These are phyloP conservation scores for Candida patagonica DNA, from an alignment of 805 yeast genomes.

Conservation along the genomic window DNA sequence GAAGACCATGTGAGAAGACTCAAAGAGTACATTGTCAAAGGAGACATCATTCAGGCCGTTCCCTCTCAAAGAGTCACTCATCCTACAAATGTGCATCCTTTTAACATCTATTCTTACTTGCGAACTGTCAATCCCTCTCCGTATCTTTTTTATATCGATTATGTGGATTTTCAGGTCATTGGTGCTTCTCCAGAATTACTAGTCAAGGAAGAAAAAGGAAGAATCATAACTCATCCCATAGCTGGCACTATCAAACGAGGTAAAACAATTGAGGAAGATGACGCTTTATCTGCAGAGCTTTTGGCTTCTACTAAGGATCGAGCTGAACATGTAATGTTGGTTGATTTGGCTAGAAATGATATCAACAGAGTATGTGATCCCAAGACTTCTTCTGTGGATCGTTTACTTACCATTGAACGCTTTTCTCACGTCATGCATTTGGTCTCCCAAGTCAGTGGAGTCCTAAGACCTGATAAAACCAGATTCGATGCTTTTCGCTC, in stretches of 20 bases:
- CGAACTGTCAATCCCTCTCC: slow-evolving; percentile 98
- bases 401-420: slow-evolving; percentile 80
- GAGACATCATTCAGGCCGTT: slow-evolving; percentile 95
- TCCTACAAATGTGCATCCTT: slow-evolving; percentile 92
- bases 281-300: slow-evolving; percentile 63
- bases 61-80: slow-evolving; percentile 96
- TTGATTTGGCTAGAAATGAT: slow-evolving; percentile 94
- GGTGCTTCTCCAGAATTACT: slow-evolving; percentile 97
- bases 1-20: slow-evolving; percentile 68
- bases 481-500: slow-evolving; percentile 97
- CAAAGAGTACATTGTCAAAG: slow-evolving; percentile 74
- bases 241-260: slow-evolving; percentile 97
- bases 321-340: slow-evolving; percentile 98
- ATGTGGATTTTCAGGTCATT: slow-evolving; percentile 83
- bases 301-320: slow-evolving; percentile 78
- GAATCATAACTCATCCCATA: slow-evolving; percentile 89
- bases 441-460: slow-evolving; percentile 92
- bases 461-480: slow-evolving; percentile 69
- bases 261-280: slow-evolving; percentile 84
- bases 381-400: slow-evolving; percentile 71
- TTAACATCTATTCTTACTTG: slow-evolving; percentile 88
- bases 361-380: slow-evolving; percentile 94
- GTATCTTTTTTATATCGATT: slow-evolving; percentile 87
- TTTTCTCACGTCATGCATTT: slow-evolving; percentile 96
- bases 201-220: slow-evolving; percentile 73